A percentile compares a stretch with the other conserved stretches of the same genome.
Evolutionary conservation across 306 rosid genomes (phyloP).

Genomic region (Pyrus bretschneideri): DNA sequence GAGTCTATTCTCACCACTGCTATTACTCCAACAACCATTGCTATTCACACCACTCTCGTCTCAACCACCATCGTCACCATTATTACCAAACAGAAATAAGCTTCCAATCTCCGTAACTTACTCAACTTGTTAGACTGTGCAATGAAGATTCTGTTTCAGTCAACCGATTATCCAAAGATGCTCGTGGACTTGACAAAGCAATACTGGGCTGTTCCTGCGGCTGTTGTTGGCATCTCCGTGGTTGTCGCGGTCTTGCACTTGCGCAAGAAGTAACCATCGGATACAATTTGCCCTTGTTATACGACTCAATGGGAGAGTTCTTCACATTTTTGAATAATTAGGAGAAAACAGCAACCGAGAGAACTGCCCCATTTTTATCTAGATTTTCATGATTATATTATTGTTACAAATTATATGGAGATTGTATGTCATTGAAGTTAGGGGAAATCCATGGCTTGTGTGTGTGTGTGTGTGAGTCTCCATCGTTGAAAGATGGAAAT

Average conservation of each 20-base stretch:
- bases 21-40: too few relatives aligned
- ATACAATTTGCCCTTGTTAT: constrained; percentile 5
- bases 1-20: too few relatives aligned
- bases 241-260: constrained; percentile 46
- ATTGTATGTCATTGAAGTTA: background rate
- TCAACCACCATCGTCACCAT: too few relatives aligned
- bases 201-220: constrained; percentile 53
- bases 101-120: constrained; percentile 1
- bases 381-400: background rate
- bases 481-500: background rate
- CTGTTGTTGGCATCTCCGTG: constrained; percentile 52
- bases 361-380: constrained; percentile 7
- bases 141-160: background rate
- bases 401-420: background rate
- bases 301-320: background rate
- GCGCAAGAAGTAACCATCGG: constrained; percentile 37
- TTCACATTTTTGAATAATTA: constrained; percentile 34
- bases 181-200: constrained; percentile 40
- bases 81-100: background rate
- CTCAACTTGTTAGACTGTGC: background rate
- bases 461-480: background rate
- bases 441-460: background rate
- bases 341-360: constrained; percentile 3
- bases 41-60: too few relatives aligned
- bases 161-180: constrained; percentile 24